These are phyloP conservation scores for Calonectria fujianensis DNA, from an alignment of 2,329 filamentous ascomycete genomes.

Conservation along the genomic window DNA sequence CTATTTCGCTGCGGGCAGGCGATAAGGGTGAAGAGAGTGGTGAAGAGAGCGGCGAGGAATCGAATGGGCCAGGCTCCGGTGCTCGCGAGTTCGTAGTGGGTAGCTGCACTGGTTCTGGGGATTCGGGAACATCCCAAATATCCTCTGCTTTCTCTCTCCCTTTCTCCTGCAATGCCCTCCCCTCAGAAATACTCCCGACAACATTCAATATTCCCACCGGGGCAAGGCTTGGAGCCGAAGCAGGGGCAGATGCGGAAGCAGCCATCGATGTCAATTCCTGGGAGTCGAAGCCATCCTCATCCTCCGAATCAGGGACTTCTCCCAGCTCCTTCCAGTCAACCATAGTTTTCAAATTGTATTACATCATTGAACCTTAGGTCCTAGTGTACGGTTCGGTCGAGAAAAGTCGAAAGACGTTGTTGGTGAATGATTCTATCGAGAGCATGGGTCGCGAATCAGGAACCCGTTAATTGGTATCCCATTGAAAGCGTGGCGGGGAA, in stretches of 20 bases:
- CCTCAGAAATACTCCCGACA: constrained; percentile 3
- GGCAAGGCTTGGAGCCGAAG: constrained; percentile 21
- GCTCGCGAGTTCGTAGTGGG: constrained; percentile 33
- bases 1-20: constrained; percentile 56
- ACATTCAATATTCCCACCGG: constrained; percentile 30
- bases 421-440: constrained; percentile 13
- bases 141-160: constrained; percentile 46
- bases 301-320: constrained; percentile 71
- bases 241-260: constrained; percentile 19
- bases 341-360: constrained; percentile 61
- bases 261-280: constrained; percentile 51
- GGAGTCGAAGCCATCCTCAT: constrained; percentile 66
- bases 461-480: constrained; percentile 48
- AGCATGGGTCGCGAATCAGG: constrained; percentile 34
- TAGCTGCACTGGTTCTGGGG: constrained; percentile 48
- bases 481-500: constrained; percentile 48
- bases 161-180: background rate
- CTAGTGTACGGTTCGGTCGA: constrained; percentile 30
- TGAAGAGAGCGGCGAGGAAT: constrained; percentile 55
- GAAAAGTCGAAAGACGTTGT: constrained; percentile 14
- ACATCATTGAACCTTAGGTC: constrained; percentile 47
- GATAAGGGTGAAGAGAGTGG: constrained; percentile 55
- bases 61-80: constrained; percentile 8
- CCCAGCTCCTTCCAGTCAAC: constrained; percentile 70
- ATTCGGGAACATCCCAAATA: constrained; percentile 63